These are phyloP conservation scores for Echeveria elegans DNA, from an alignment of 164 flowering plant genomes.

Conservation along the genomic window DNA sequence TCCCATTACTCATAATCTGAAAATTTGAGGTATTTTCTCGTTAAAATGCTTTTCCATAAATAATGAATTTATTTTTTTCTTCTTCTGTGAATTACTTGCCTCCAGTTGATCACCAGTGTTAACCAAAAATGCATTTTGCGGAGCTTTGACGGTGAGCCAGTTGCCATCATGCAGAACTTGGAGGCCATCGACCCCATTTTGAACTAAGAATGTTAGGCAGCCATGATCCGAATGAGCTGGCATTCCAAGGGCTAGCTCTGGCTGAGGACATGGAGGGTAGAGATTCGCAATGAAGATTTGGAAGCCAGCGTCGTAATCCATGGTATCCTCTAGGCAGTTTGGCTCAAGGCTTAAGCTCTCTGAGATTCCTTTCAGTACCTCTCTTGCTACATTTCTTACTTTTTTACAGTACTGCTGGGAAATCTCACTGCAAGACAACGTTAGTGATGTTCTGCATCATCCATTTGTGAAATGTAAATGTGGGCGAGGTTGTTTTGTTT, in stretches of 20 bases:
- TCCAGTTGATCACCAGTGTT: slow-evolving; percentile 28
- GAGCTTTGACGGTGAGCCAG: slow-evolving; percentile 13
- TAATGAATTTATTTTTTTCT: neutral
- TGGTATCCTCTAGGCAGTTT: slow-evolving; percentile 13
- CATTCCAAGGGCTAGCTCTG: slow-evolving; percentile 25
- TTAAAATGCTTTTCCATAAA: neutral
- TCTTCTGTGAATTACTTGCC: slow-evolving; percentile 12
- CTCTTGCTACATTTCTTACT: slow-evolving; percentile 12
- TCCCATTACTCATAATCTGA: slow-evolving; percentile 24
- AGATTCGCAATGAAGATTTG: slow-evolving; percentile 18
- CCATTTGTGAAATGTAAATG: neutral
- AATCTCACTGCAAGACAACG: slow-evolving; percentile 14
- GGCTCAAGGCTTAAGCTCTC: slow-evolving; percentile 25
- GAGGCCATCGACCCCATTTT: slow-evolving; percentile 22
- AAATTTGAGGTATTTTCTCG: neutral
- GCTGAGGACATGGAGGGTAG: slow-evolving; percentile 34
- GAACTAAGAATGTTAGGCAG: slow-evolving; percentile 20
- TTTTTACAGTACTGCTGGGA: slow-evolving; percentile 14
- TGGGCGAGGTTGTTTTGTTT: neutral
- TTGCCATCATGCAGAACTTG: slow-evolving; percentile 16
- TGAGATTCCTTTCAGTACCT: slow-evolving; percentile 19
- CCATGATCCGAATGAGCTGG: slow-evolving; percentile 31
- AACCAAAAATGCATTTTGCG: slow-evolving; percentile 20
- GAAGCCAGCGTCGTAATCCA: slow-evolving; percentile 13
- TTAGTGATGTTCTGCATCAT: neutral